Conservation (phyloP, 1,284 basidiomycete species). For the Austropuccinia psidii region DNA sequence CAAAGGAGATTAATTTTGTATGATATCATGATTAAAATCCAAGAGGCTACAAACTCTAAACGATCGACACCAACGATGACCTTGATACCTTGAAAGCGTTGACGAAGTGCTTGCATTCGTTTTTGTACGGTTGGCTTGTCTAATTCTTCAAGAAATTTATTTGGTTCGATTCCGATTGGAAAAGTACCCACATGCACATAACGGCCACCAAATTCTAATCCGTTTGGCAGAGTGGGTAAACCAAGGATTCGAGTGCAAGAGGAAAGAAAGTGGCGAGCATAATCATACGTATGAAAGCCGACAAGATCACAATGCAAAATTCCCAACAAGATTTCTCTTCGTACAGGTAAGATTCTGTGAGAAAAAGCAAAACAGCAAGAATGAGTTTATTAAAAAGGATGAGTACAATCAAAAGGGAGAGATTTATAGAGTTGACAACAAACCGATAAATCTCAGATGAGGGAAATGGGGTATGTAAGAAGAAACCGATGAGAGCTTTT, state of each 20-base stretch:
- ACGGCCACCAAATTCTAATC: slow-evolving; percentile 88
- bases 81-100: slow-evolving; percentile 87
- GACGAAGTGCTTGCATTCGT: slow-evolving; percentile 71
- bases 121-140: slow-evolving; percentile 67
- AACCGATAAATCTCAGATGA: slow-evolving; percentile 95
- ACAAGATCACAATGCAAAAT: slow-evolving; percentile 93
- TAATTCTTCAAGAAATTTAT: slow-evolving; percentile 80
- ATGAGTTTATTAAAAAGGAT: background rate
- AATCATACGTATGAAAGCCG: slow-evolving; percentile 99
- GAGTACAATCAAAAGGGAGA: background rate
- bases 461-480: slow-evolving; percentile 97
- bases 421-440: slow-evolving; percentile 43
- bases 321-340: slow-evolving; percentile 90
- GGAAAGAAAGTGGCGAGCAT: slow-evolving; percentile 96
- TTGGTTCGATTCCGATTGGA: slow-evolving; percentile 95
- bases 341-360: slow-evolving; percentile 81
- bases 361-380: background rate
- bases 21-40: background rate
- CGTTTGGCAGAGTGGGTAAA: slow-evolving; percentile 95
- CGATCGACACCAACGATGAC: slow-evolving; percentile 97
- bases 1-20: background rate
- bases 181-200: slow-evolving; percentile 96
- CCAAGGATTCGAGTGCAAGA: slow-evolving; percentile 94
- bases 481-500: slow-evolving; percentile 68
- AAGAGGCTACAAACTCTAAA: slow-evolving; percentile 56